Evolutionary conservation across 805 yeast species (phyloP), one percentile per base, ranked within the genome.

Genomic region (Wickerhamomyces subpelliculosus): DNA sequence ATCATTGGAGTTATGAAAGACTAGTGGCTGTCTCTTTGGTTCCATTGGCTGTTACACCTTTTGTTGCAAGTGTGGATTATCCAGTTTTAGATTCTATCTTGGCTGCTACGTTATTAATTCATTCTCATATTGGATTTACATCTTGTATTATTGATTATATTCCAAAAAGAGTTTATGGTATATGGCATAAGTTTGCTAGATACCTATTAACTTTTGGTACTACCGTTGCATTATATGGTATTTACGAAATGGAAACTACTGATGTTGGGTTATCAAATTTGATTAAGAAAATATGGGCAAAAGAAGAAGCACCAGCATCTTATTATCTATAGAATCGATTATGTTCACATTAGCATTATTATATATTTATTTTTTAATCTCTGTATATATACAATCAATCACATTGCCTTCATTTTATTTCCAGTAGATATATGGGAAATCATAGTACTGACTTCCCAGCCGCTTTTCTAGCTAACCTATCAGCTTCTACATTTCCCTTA

Each of bases 101-200:
- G 48, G 75, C 85, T 19, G 63, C 80, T 22, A 64, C 80, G 26
- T 61, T 87, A 36, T 63, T 90, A 51, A 73, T 80, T 42, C 97
- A 93, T 65, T 72, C 83, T 40, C 86, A 82, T 61, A 75, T 83
- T 50, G 98, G 97, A 11, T 76, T 93, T 64, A 83, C 83, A 61
- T 71, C 94, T 33, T 90, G 97, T 69, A 88, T 93, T 54, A 80
- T 80, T 42, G 98, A 90, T 64, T 93, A 90, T 65, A 81, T 90
- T 39, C 97, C 96, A 30, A 64, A 68, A 57, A 75, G 98, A 60
- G 85, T 80, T 19, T 93, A 81, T 62, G 96, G 96, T 27, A 60
- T 68, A 30, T 76, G 84, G 72, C 82, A 86, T 64, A 70, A 71
- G 44, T 65, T 73, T 27, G 89, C 95, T 40, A 65, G 77, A 68